Evolutionary conservation across 139 green algal species (phyloP).

Genomic region (Desmodesmus armatus): DNA sequence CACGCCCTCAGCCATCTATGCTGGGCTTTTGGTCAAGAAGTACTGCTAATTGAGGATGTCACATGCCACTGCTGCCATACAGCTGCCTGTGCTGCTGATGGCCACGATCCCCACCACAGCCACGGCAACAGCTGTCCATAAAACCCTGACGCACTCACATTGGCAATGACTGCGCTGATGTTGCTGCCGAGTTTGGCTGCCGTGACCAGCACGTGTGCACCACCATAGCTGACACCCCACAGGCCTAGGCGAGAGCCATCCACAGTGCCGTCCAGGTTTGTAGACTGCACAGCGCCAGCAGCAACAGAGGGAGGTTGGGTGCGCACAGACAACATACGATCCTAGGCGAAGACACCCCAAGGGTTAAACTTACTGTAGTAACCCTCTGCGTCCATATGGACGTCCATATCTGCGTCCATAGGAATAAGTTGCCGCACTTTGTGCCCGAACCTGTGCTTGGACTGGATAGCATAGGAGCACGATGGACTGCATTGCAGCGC

Average conservation of each 20-base stretch:
- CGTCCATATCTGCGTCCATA: too few relatives aligned
- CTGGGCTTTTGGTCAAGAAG: not conserved
- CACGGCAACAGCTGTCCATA: too few relatives aligned
- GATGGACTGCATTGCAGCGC: too few relatives aligned
- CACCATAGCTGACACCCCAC: slow-evolving; percentile 35
- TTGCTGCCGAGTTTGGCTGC: slow-evolving; percentile 23
- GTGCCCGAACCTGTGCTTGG: too few relatives aligned
- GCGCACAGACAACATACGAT: not conserved
- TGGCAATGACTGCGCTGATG: slow-evolving; percentile 43
- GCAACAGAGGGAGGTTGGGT: not conserved
- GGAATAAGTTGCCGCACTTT: not conserved
- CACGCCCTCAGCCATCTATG: not conserved
- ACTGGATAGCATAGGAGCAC: too few relatives aligned
- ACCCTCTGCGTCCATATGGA: not conserved
- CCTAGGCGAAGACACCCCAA: not conserved
- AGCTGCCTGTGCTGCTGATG: not conserved
- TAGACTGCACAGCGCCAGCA: slow-evolving; percentile 1
- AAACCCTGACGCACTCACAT: too few relatives aligned
- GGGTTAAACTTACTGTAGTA: too few relatives aligned
- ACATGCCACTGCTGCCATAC: not conserved
- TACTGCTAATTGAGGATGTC: not conserved
- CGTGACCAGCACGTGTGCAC: slow-evolving; percentile 41
- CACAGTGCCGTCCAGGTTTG: not conserved
- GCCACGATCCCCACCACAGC: too few relatives aligned
- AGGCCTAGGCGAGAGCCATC: slow-evolving; percentile 23